Percentiles rank a stretch among this genome's conserved stretches.
phyloP scores from a whole-genome alignment of 768 basidiomycete species.

The Termitomyces sp. region DNA sequence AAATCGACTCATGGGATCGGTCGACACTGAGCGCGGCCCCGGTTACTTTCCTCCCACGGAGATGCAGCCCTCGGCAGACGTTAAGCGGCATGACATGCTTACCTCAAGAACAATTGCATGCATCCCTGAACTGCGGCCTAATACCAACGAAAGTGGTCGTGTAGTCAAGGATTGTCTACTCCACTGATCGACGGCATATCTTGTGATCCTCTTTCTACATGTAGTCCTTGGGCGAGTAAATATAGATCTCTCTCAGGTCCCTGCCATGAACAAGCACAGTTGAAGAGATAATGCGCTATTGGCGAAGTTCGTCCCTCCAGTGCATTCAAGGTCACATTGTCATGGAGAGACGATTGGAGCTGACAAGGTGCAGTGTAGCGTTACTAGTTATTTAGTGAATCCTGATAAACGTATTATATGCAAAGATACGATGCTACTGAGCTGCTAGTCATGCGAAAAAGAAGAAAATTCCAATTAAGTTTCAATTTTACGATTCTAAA shows the following conservation, averaged over 20 bases:
- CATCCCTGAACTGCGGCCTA: background rate
- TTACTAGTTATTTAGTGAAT: constrained; percentile 1
- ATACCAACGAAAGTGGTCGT: background rate
- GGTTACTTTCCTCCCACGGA: background rate
- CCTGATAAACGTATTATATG: background rate
- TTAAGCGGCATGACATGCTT: background rate
- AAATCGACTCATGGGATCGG: background rate
- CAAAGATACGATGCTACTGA: background rate
- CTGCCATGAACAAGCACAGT: background rate
- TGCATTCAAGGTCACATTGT: constrained; percentile 5
- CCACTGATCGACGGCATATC: background rate
- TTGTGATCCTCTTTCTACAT: background rate
- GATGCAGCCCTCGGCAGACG: background rate
- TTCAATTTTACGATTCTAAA: constrained; percentile 3
- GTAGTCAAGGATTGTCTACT: background rate
- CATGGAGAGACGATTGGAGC: background rate
- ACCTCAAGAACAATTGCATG: background rate
- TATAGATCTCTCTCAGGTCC: background rate
- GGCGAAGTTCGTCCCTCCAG: background rate
- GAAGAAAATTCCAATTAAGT: background rate
- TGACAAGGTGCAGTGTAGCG: background rate
- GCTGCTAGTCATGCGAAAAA: background rate
- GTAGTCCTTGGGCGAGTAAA: background rate
- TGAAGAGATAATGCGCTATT: background rate
- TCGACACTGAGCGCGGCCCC: background rate